Percentiles rank a stretch among this genome's conserved stretches.
Conservation (phyloP, 306 rosid genomes). For the Corylus americana region DNA sequence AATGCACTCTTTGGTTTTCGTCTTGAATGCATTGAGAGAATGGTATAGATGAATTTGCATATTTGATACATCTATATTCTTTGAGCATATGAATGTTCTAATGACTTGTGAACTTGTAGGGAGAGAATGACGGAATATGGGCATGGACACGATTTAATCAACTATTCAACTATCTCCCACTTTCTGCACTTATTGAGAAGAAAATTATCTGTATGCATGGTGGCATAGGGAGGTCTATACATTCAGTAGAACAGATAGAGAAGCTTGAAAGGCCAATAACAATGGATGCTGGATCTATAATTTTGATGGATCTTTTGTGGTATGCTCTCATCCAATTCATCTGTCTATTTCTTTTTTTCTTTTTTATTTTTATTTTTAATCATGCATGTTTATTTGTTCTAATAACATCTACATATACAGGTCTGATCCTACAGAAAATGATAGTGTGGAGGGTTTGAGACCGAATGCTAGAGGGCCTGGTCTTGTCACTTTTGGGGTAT, state of each 20-base stretch:
- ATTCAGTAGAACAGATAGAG: slow-evolving; percentile 94
- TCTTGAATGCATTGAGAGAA: slow-evolving; percentile 98
- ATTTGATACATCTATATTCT: slow-evolving; percentile 25
- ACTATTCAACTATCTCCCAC: slow-evolving; percentile 96
- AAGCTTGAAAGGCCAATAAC: slow-evolving; percentile 98
- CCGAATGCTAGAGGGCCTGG: slow-evolving; percentile 99
- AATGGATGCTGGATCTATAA: slow-evolving; percentile 98
- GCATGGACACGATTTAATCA: slow-evolving; percentile 99
- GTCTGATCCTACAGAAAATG: slow-evolving; percentile 99
- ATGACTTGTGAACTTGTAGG: slow-evolving; percentile 55
- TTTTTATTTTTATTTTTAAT: neutral
- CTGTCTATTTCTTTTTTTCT: neutral
- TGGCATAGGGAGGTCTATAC: slow-evolving; percentile 97
- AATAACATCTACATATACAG: slow-evolving; percentile 45
- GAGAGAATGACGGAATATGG: slow-evolving; percentile 99
- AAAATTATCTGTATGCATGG: slow-evolving; percentile 99
- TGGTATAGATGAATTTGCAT: slow-evolving; percentile 55
- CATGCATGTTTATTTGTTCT: slow-evolving; percentile 10
- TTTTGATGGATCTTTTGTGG: slow-evolving; percentile 97
- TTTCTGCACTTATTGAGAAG: slow-evolving; percentile 97
- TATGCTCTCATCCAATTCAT: slow-evolving; percentile 33
- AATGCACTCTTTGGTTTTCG: slow-evolving; percentile 99
- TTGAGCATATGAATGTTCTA: slow-evolving; percentile 26
- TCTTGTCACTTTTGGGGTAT: slow-evolving; percentile 97
- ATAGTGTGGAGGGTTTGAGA: slow-evolving; percentile 96